Percentiles rank a stretch among this genome's conserved stretches.
phyloP scores from a whole-genome alignment of 2,329 filamentous ascomycete species.

The Thielaviopsis euricoi region DNA sequence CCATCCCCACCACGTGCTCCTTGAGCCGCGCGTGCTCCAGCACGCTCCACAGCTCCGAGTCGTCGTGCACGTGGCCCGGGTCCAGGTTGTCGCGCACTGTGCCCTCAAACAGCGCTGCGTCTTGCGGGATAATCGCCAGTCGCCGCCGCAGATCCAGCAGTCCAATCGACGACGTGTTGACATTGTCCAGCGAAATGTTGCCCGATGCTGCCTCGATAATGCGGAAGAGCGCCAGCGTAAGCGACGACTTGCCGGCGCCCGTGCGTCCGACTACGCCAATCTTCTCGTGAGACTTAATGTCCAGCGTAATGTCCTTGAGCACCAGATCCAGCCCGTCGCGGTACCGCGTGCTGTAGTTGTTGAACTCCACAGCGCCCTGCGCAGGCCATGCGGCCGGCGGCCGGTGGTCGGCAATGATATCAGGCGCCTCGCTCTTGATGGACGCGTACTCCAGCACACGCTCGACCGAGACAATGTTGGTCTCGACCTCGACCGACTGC shows the following conservation, averaged over 20 bases:
- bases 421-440: conserved; percentile 82
- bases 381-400: conserved; percentile 86
- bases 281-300: conserved; percentile 94
- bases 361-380: conserved; percentile 74
- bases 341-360: conserved; percentile 89
- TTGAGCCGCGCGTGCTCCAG: conserved; percentile 87
- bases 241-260: conserved; percentile 85
- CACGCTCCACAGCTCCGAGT: conserved; percentile 93
- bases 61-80: conserved; percentile 85
- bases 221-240: conserved; percentile 84
- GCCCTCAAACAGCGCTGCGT: conserved; percentile 89
- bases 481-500: conserved; percentile 98
- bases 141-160: conserved; percentile 75
- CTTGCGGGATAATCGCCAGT: conserved; percentile 92
- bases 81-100: conserved; percentile 90
- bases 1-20: conserved; percentile 74
- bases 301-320: conserved; percentile 77
- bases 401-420: conserved; percentile 75
- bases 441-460: conserved; percentile 89
- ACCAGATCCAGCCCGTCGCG: conserved; percentile 79
- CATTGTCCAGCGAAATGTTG: conserved; percentile 70
- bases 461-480: conserved; percentile 98
- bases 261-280: conserved; percentile 94
- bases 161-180: conserved; percentile 84
- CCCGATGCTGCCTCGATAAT: conserved; percentile 81